Conservation (phyloP, 2,329 filamentous ascomycete species). For the Fusarium oligoseptatum region DNA sequence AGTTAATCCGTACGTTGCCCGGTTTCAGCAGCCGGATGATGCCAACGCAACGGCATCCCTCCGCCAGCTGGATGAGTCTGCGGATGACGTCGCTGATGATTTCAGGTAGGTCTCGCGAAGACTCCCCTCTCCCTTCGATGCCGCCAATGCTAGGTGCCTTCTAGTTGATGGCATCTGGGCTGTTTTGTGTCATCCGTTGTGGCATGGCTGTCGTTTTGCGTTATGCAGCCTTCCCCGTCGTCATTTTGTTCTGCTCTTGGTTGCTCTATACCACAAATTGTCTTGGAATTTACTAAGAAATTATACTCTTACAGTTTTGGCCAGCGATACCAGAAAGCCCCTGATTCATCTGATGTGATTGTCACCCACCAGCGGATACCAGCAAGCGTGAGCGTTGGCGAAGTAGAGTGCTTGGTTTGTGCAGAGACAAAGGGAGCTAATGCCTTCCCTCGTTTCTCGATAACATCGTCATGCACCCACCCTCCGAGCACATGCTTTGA, state of each 20-base stretch:
- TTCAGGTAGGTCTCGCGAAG: constrained; percentile 47
- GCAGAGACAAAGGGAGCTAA: constrained; percentile 47
- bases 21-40: constrained; percentile 50
- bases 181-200: background rate
- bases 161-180: constrained; percentile 6
- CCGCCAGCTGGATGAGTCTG: constrained; percentile 44
- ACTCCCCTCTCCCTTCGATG: constrained; percentile 8
- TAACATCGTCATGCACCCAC: constrained; percentile 53
- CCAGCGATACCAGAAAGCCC: constrained; percentile 50
- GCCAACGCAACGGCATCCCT: constrained; percentile 49
- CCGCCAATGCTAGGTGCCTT: constrained; percentile 21
- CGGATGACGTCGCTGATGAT: constrained; percentile 47
- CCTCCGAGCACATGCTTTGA: constrained; percentile 50
- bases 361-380: constrained; percentile 50
- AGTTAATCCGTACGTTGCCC: constrained; percentile 48
- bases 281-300: constrained; percentile 22
- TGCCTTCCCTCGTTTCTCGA: constrained; percentile 50
- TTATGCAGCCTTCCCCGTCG: constrained; percentile 1
- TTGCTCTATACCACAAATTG: background rate
- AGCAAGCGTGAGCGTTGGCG: constrained; percentile 36
- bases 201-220: background rate
- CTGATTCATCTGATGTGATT: constrained; percentile 44
- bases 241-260: background rate
- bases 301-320: constrained; percentile 45
- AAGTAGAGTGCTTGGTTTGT: constrained; percentile 55